These are phyloP conservation scores for Phytophthora constricta DNA, from an alignment of 352 stramenopile genomes.

Conservation along the genomic window DNA sequence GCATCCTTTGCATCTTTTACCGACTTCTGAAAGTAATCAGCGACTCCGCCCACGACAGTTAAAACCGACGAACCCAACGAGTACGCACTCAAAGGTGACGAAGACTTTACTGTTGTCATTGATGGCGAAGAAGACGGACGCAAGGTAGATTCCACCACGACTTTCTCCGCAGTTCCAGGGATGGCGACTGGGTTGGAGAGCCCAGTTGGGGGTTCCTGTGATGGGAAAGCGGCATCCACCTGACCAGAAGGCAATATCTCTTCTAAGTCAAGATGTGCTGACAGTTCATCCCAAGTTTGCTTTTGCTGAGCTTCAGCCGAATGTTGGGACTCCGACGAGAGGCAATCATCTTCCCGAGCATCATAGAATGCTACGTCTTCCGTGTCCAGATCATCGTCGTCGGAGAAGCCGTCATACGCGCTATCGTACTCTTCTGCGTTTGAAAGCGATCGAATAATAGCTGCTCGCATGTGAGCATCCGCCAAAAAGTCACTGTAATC, in stretches of 20 bases:
- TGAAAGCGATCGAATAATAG: slow-evolving; percentile 72
- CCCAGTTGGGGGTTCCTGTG: neutral
- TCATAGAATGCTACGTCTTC: slow-evolving; percentile 52
- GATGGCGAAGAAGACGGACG: slow-evolving; percentile 22
- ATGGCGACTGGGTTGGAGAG: slow-evolving; percentile 18
- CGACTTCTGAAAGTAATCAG: slow-evolving; percentile 73
- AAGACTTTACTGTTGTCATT: slow-evolving; percentile 23
- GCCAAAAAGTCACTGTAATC: slow-evolving; percentile 83
- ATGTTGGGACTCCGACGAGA: slow-evolving; percentile 1
- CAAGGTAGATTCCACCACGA: neutral
- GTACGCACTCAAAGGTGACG: slow-evolving; percentile 48
- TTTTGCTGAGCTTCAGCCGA: slow-evolving; percentile 8
- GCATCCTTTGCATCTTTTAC: slow-evolving; percentile 80
- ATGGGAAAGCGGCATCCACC: neutral
- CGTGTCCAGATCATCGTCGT: slow-evolving; percentile 56
- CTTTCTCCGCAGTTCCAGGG: slow-evolving; percentile 8
- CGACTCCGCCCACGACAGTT: slow-evolving; percentile 70
- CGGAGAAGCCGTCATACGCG: slow-evolving; percentile 48
- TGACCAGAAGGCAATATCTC: slow-evolving; percentile 1
- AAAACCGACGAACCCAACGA: slow-evolving; percentile 69
- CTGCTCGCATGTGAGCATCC: slow-evolving; percentile 81
- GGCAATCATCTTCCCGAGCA: slow-evolving; percentile 25
- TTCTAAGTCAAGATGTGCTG: neutral
- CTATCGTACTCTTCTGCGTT: slow-evolving; percentile 61
- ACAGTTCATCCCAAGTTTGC: slow-evolving; percentile 2